Percentiles rank a stretch among this genome's conserved stretches.
phyloP scores from a whole-genome alignment of 345 rosid species.

The Dipteronia dyeriana region DNA sequence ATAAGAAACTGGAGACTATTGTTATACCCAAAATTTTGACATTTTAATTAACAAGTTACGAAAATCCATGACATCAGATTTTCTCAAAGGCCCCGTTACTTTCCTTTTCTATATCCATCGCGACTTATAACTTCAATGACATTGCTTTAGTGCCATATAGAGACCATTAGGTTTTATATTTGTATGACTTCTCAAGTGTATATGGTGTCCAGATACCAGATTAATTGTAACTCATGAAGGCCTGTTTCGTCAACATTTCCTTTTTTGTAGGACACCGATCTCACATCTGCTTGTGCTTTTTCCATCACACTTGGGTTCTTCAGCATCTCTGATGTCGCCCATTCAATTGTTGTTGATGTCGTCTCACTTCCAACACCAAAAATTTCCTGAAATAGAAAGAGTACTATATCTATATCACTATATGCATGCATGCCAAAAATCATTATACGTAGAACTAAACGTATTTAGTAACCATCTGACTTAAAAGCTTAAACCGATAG shows the following conservation, averaged over 20 bases:
- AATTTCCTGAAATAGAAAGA: not conserved
- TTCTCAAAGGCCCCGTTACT: conserved; percentile 26
- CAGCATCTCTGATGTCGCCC: conserved; percentile 33
- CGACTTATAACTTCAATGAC: not conserved
- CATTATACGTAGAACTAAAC: not conserved
- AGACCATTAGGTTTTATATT: not conserved
- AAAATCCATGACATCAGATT: conserved; percentile 21
- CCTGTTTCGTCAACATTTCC: conserved; percentile 25
- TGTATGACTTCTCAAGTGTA: too few relatives aligned
- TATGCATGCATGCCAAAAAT: too few relatives aligned
- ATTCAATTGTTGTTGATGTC: conserved; percentile 21
- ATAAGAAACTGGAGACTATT: too few relatives aligned
- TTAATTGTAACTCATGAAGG: conserved; percentile 7
- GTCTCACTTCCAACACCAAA: conserved; percentile 23
- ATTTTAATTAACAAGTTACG: not conserved
- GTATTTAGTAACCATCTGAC: too few relatives aligned
- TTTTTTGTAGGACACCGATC: conserved; percentile 15
- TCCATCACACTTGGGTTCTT: conserved; percentile 23
- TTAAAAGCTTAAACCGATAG: too few relatives aligned
- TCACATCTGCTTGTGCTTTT: conserved; percentile 34
- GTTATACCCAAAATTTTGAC: too few relatives aligned
- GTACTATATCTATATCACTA: too few relatives aligned
- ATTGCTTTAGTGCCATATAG: conserved; percentile 5
- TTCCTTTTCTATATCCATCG: not conserved
- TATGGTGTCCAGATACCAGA: too few relatives aligned